Conservation (phyloP, 352 stramenopile species). For the Pythium insidiosum region DNA sequence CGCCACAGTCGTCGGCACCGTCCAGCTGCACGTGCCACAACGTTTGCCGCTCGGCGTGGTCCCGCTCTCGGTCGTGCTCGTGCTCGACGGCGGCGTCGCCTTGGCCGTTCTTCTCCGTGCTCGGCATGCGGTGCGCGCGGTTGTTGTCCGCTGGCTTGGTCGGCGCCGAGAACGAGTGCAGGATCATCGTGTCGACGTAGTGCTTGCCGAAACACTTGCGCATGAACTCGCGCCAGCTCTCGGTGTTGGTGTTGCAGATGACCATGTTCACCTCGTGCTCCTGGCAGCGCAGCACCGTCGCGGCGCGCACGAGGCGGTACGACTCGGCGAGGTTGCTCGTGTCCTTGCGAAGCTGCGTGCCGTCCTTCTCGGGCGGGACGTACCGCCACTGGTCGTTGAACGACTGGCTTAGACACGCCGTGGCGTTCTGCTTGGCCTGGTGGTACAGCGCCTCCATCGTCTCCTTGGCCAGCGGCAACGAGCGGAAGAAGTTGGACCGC, state of each 20-base stretch:
- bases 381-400: slow-evolving; percentile 81
- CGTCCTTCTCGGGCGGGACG: slow-evolving; percentile 71
- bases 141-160: slow-evolving; percentile 9
- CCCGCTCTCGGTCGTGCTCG: too few relatives aligned
- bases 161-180: slow-evolving; percentile 38
- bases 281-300: slow-evolving; percentile 63
- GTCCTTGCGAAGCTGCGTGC: slow-evolving; percentile 75
- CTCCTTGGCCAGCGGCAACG: slow-evolving; percentile 42
- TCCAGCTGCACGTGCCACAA: slow-evolving; percentile 5
- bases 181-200: slow-evolving; percentile 68
- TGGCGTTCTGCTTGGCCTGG: slow-evolving; percentile 43
- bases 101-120: slow-evolving; percentile 8
- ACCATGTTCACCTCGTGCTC: slow-evolving; percentile 71
- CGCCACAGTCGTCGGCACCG: slow-evolving; percentile 5
- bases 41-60: slow-evolving; percentile 9
- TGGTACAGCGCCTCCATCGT: slow-evolving; percentile 46
- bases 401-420: slow-evolving; percentile 50
- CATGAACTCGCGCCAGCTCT: slow-evolving; percentile 68
- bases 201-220: slow-evolving; percentile 71
- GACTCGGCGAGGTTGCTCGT: slow-evolving; percentile 66
- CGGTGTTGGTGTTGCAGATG: slow-evolving; percentile 56
- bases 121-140: slow-evolving; percentile 10
- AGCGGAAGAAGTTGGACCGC: slow-evolving; percentile 66
- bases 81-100: slow-evolving; percentile 2
- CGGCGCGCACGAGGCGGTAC: slow-evolving; percentile 53